Percentiles rank a stretch among this genome's conserved stretches.
Conservation (phyloP, 2,329 filamentous ascomycete genomes). For the Aspergillus pseudotamarii region DNA sequence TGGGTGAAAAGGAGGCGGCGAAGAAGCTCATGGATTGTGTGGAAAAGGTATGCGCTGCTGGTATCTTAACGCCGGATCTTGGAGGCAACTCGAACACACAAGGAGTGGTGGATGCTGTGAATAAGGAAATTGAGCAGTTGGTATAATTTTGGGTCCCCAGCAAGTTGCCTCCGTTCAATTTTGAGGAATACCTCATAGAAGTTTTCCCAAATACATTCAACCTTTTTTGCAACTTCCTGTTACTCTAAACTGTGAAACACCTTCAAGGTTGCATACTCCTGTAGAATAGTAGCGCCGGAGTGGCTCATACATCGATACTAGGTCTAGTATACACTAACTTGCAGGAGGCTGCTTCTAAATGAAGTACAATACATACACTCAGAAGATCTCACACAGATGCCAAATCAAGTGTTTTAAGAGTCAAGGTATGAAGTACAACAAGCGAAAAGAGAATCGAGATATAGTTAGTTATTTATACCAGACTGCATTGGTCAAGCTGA, state of each 20-base stretch:
- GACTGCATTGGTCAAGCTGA: not conserved
- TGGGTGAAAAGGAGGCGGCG: slow-evolving; percentile 61
- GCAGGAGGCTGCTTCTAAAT: no score
- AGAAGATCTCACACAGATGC: no score
- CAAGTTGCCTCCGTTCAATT: not conserved
- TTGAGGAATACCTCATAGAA: not conserved
- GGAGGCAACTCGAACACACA: slow-evolving; percentile 59
- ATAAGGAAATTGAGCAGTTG: slow-evolving; percentile 49
- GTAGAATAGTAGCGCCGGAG: no score
- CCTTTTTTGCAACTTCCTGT: not conserved
- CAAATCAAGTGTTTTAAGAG: no score
- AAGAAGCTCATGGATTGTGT: slow-evolving; percentile 60
- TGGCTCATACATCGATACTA: no score
- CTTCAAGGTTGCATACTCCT: no score
- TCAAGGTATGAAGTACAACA: no score
- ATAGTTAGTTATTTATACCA: no score
- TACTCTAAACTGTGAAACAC: not conserved
- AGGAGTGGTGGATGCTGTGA: slow-evolving; percentile 60
- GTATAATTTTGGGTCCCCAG: not conserved
- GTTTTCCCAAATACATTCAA: not conserved
- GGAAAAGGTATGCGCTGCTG: slow-evolving; percentile 59
- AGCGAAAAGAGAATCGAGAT: no score
- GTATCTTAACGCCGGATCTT: slow-evolving; percentile 61
- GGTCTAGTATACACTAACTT: no score
- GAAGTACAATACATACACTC: no score